Base-by-base conservation (phyloP, 345 rosid species). In the Citropsis articulata region DNA sequence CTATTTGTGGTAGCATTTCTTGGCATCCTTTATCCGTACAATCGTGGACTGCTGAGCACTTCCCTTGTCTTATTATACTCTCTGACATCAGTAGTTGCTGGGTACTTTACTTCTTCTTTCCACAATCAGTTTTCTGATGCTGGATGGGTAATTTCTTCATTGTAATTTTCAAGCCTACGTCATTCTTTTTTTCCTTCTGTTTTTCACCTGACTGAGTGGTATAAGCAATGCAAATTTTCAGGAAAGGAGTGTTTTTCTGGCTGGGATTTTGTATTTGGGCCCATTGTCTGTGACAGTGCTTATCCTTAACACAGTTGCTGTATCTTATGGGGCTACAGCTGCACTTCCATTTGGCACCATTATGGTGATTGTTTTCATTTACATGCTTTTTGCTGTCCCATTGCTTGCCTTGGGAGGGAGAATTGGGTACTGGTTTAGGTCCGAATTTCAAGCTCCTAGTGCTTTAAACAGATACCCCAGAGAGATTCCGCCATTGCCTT, bases 281-380 rank as follows among this genome's bases (percentile, higher is more conserved):
- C 98, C 98, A 71, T 74, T 86, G 53, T 82, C 89, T 76, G 83
- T 81, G 65, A 81, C 86, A 40, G 65, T 81, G 36, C 89, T 82
- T 33, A 62, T 85, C 78, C 89, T 95, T 76, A 93, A 95, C 79
- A 86, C 83, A 53, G 82, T 91, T 77, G 90, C 98, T 71, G 76
- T 84, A 75, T 84, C 89, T 76, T 91, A 91, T 73, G 91, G 95
- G 24, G 88, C 91, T 77, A 95, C 94, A 2, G 85, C 90, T 75
- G 93, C 98, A 38, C 88, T 93, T 84, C 98, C 98, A 36, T 89
- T 90, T 69, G 89, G 98, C 84, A 91, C 97, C 78, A 82, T 90
- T 77, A 22, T 90, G 67, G 86, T 87, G 80, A 87, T 91, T 79
- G 78, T 91, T 57, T 84, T 91, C 75, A 74, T 91, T 36, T 85